These are phyloP conservation scores for Teratosphaeria gauchensis DNA, from an alignment of 2,329 filamentous ascomycete genomes.

Conservation along the genomic window DNA sequence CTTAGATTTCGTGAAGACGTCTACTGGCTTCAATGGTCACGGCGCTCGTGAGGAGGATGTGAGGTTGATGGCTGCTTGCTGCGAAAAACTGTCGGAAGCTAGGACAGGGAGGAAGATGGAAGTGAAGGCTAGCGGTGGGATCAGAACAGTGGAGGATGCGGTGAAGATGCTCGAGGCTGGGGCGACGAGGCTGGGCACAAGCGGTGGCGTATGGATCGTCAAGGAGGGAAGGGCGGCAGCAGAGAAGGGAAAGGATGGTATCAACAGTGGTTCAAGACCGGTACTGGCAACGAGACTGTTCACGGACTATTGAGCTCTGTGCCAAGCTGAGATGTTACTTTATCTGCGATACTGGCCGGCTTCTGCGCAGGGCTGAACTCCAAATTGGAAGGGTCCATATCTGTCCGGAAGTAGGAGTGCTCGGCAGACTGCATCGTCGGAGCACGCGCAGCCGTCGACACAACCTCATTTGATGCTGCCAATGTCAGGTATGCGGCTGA, in stretches of 20 bases:
- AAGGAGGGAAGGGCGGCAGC: constrained; percentile 31
- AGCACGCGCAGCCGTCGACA: too few species aligned
- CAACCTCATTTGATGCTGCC: too few species aligned
- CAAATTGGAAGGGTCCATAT: not conserved
- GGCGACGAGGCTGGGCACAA: constrained; percentile 47
- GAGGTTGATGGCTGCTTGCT: constrained; percentile 43
- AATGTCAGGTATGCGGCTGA: too few species aligned
- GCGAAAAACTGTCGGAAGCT: constrained; percentile 31
- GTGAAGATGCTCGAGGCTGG: constrained; percentile 47
- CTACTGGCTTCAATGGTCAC: constrained; percentile 48
- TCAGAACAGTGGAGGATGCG: constrained; percentile 42
- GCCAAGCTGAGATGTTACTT: not conserved
- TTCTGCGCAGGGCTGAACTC: not conserved
- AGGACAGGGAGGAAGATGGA: constrained; percentile 29
- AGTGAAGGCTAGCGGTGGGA: constrained; percentile 51
- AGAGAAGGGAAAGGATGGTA: constrained; percentile 4
- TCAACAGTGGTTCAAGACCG: constrained; percentile 3
- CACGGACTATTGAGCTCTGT: constrained; percentile 5
- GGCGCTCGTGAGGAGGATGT: constrained; percentile 46
- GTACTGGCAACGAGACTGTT: constrained; percentile 9
- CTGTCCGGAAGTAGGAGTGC: not conserved
- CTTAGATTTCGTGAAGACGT: constrained; percentile 52
- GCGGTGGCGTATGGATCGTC: constrained; percentile 47
- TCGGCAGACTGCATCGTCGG: not conserved
- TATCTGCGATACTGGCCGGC: not conserved